A percentile compares a stretch with the other conserved stretches of the same genome.
Conservation (phyloP, 2,329 filamentous ascomycete genomes). For the Sarocladiaceae sp. region DNA sequence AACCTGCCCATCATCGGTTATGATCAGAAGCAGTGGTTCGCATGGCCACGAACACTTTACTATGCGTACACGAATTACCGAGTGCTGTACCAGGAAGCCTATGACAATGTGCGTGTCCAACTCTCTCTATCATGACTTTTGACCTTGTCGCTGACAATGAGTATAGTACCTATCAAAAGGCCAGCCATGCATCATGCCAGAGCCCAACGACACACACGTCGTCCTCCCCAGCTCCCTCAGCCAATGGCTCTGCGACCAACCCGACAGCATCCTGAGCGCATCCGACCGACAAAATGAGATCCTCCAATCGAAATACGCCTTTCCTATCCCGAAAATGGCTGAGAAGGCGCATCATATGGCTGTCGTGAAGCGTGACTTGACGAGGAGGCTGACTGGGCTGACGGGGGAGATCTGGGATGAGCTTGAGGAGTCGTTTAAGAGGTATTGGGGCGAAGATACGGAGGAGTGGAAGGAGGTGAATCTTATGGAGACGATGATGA, state of each 20-base stretch:
- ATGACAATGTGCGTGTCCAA: background rate
- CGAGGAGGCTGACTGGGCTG: conserved; percentile 1
- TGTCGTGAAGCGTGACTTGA: conserved; percentile 6
- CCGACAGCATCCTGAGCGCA: background rate
- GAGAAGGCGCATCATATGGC: conserved; percentile 5
- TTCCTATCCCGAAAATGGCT: conserved; percentile 1
- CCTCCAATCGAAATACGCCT: background rate
- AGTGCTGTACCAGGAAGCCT: background rate
- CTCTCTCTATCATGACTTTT: too few relatives aligned
- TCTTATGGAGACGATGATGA: background rate
- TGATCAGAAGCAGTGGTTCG: conserved; percentile 1
- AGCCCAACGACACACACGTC: background rate
- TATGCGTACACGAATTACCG: background rate
- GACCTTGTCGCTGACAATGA: too few relatives aligned
- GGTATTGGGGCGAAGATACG: background rate
- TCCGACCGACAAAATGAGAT: background rate
- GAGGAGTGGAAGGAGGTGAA: conserved; percentile 2
- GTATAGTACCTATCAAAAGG: background rate
- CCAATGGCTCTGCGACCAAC: background rate
- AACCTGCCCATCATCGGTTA: background rate
- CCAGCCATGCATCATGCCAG: background rate
- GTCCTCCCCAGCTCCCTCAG: background rate
- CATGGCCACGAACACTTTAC: background rate
- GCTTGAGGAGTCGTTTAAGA: background rate
- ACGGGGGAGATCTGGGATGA: conserved; percentile 7